Conservation (phyloP, 805 yeast genomes). For the Wickerhamomyces xylosicus region DNA sequence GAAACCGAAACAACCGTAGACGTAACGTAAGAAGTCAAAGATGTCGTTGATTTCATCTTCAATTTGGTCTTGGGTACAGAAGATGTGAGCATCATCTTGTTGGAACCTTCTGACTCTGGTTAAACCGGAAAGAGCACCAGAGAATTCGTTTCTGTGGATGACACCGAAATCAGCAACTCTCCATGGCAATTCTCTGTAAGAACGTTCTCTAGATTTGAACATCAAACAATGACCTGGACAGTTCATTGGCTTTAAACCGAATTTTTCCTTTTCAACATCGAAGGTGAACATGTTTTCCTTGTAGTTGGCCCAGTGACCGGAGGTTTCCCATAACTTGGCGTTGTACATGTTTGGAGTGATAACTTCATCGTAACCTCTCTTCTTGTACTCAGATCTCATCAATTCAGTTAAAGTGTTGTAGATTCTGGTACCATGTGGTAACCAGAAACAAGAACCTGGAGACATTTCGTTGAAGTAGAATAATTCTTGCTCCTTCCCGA, state of each 20-base stretch:
- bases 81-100: slow-evolving; percentile 98
- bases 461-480: slow-evolving; percentile 94
- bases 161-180: slow-evolving; percentile 98
- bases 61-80: slow-evolving; percentile 89
- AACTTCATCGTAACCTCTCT: slow-evolving; percentile 95
- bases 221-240: slow-evolving; percentile 91
- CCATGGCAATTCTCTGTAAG: slow-evolving; percentile 96
- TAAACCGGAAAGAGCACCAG: slow-evolving; percentile 90
- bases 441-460: slow-evolving; percentile 98
- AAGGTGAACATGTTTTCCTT: slow-evolving; percentile 96
- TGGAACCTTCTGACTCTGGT: slow-evolving; percentile 98
- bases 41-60: slow-evolving; percentile 74
- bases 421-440: slow-evolving; percentile 98
- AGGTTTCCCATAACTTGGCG: slow-evolving; percentile 94
- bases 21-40: slow-evolving; percentile 74
- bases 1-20: slow-evolving; percentile 89
- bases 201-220: slow-evolving; percentile 87
- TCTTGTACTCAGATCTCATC: slow-evolving; percentile 75
- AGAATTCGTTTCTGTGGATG: slow-evolving; percentile 90
- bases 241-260: slow-evolving; percentile 91
- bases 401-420: slow-evolving; percentile 79
- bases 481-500: slow-evolving; percentile 93
- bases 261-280: slow-evolving; percentile 93
- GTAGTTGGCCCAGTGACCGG: slow-evolving; percentile 98
- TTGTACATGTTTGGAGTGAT: slow-evolving; percentile 99